Base-by-base conservation (phyloP, 495 filamentous ascomycete genomes). In the Penicillium nucicola region DNA sequence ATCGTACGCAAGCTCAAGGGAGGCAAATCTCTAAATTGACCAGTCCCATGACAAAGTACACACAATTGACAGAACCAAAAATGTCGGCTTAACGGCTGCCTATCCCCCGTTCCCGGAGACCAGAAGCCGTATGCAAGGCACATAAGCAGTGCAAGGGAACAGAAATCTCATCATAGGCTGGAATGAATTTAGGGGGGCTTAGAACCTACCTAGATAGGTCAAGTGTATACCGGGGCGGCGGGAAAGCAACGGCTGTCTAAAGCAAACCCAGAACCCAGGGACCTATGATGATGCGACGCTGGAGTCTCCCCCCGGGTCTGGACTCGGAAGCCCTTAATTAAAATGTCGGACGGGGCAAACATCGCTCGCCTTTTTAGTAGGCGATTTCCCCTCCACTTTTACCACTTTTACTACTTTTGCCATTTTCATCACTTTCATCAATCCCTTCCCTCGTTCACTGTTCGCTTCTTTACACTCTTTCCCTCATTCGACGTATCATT, bases 241-340 rank as follows among this genome's bases (percentile, higher is more conserved):
- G 58, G 54, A 57, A 45, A 31, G 53, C 60, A 64, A 61, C 60
- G 54, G 57, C 51, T 57, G 57, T 48, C 47, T 48, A 47, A 46
- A 47, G 28, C 20, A 20, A 12, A 25, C 20, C 30, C 25, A 28
- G 7, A 28, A 9, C 25, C 7, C 25, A 28, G 25, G 25, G 25
- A 28, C 25, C 25, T 8, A 9, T 28, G 25, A 28, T 28, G 25
- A 28, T 28, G 25, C 10, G 5, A 28, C 25, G 25, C 25, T 28
- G 25, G 25, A 28, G 25, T 3, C n/a, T 3, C 25, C 25, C 25
- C 23, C 25, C 25, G 25, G 25, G 25, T 8, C 45, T 47, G 45
- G 45, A 47, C 45, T 38, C 33, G 23, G 23, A 12, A 12, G 18
- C 31, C 5, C 41, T 20, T 17, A 20, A 32, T 43, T 5, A 20